Conservation (phyloP, 164 flowering plant species). For the Liquidambar formosana region DNA sequence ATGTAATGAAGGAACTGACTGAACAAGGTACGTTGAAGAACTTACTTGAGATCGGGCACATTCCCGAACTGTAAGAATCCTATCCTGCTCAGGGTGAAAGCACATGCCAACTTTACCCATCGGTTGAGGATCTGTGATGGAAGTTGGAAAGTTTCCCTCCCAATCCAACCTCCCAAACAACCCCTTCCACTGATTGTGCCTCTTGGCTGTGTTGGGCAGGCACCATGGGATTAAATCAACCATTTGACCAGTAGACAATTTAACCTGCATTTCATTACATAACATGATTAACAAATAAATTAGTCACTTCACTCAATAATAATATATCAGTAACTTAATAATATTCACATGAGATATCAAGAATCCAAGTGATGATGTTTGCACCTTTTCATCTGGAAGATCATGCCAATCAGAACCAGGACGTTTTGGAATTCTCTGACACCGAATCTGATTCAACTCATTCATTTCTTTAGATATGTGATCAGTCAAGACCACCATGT, state of each 20-base stretch:
- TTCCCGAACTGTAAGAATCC: constrained; percentile 91
- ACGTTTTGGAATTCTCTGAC: constrained; percentile 78
- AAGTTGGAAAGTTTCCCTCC: constrained; percentile 96
- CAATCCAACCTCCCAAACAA: constrained; percentile 92
- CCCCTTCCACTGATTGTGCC: constrained; percentile 96
- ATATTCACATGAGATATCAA: not conserved
- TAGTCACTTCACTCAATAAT: not conserved
- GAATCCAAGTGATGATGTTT: not conserved
- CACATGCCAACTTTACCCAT: constrained; percentile 99
- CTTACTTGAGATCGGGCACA: constrained; percentile 95
- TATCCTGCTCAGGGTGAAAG: constrained; percentile 92
- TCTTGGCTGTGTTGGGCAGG: constrained; percentile 84
- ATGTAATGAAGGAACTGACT: too few relatives aligned
- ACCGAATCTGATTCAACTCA: constrained; percentile 75
- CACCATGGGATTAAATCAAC: constrained; percentile 95
- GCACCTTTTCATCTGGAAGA: constrained; percentile 89
- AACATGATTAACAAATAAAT: not conserved
- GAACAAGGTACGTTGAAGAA: not conserved
- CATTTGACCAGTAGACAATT: constrained; percentile 70
- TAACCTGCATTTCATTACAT: constrained; percentile 47
- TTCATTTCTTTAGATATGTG: constrained; percentile 97
- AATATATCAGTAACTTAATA: not conserved
- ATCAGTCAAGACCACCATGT: constrained; percentile 49
- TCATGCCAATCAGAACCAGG: constrained; percentile 97
- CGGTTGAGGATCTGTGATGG: constrained; percentile 92